Evolutionary conservation across 148 eudicot species (phyloP).

Genomic region (Rhododendron ferrugineum): DNA sequence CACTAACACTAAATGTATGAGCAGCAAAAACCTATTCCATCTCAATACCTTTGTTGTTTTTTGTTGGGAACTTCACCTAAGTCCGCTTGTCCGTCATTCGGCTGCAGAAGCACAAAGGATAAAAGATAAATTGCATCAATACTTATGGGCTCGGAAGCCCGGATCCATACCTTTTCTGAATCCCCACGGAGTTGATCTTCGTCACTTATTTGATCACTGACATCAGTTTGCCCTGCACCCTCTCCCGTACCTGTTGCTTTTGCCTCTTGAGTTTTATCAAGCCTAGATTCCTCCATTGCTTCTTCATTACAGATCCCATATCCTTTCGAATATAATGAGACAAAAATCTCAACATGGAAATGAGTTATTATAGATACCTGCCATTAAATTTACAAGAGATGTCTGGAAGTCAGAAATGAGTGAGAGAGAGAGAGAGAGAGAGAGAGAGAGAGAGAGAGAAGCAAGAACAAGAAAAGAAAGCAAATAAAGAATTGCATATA

Average conservation of each 20-base stretch:
- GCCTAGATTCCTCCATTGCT: conserved; percentile 33
- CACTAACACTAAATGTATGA: conserved; percentile 59
- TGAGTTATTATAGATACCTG: conserved; percentile 68
- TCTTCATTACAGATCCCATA: conserved; percentile 65
- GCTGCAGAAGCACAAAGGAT: too few species aligned
- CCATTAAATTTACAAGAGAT: conserved; percentile 5
- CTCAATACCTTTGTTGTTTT: conserved; percentile 68
- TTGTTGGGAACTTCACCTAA: conserved; percentile 47
- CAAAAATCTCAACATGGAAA: conserved; percentile 59
- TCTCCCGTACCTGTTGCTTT: conserved; percentile 94
- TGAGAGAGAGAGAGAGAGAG: not conserved
- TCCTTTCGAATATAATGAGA: conserved; percentile 71
- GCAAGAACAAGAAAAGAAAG: not conserved
- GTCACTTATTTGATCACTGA: conserved; percentile 79
- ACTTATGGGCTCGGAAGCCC: too few species aligned
- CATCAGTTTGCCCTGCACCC: conserved; percentile 74
- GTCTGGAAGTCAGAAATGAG: not conserved
- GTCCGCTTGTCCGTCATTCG: conserved; percentile 21
- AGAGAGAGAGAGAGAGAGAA: not conserved
- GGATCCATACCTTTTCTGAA: conserved; percentile 35
- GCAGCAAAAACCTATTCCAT: conserved; percentile 73
- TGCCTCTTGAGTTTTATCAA: conserved; percentile 55
- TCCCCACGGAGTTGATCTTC: conserved; percentile 89
- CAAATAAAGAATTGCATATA: not conserved
- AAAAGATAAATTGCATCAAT: too few species aligned